Evolutionary conservation across 208 protist genomes (phyloP).

Genomic region (Tritrichomonas foetus): DNA sequence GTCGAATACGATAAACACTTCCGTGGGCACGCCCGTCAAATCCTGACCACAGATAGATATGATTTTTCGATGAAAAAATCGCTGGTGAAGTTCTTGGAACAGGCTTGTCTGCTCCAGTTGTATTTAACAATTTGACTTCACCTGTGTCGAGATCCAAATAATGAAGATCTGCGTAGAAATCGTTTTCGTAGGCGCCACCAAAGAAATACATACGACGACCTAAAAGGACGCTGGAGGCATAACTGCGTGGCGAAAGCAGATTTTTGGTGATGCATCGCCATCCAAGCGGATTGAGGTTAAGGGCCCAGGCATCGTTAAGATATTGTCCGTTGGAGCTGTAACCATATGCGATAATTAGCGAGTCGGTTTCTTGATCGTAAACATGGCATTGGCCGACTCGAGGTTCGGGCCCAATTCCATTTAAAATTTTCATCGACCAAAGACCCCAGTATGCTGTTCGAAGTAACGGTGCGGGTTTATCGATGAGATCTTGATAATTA

Average conservation of each 20-base stretch:
- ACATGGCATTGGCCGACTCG: neutral
- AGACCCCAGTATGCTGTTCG: neutral
- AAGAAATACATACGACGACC: neutral
- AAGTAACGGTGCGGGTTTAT: neutral
- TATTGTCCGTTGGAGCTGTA: neutral
- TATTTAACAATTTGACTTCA: neutral
- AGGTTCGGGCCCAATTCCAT: neutral
- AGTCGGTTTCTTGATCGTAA: neutral
- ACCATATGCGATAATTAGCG: neutral
- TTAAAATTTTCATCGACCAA: neutral
- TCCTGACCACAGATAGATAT: neutral
- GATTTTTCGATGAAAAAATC: neutral
- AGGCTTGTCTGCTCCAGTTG: neutral
- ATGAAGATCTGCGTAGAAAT: conserved; percentile 4
- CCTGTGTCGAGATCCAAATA: neutral
- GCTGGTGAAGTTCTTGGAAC: neutral
- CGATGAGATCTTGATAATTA: no score
- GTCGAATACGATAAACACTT: neutral
- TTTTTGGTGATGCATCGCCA: neutral
- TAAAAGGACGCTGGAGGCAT: neutral
- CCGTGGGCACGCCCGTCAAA: neutral
- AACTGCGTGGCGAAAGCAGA: neutral
- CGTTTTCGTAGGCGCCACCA: neutral
- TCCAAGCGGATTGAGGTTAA: neutral
- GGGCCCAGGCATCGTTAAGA: neutral